Percentiles rank a stretch among this genome's conserved stretches.
Conservation (phyloP, 768 basidiomycete species). For the Candolleomyces aberdarensis region DNA sequence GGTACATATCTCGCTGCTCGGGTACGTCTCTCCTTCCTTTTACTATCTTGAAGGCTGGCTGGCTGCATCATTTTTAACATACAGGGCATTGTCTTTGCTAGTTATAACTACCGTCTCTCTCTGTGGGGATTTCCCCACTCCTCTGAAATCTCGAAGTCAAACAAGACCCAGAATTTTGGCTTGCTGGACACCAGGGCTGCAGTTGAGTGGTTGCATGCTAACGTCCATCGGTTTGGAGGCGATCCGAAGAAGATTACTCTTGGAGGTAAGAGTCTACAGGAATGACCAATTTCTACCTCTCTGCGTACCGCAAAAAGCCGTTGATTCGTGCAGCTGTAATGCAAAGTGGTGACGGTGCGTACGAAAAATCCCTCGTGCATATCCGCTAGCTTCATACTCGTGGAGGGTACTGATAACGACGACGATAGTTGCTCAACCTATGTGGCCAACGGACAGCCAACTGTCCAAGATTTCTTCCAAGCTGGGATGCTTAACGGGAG, state of each 20-base stretch:
- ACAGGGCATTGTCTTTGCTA: conserved; percentile 31
- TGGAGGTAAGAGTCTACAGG: conserved; percentile 28
- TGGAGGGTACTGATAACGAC: background rate
- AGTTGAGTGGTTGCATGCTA: conserved; percentile 39
- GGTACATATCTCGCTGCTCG: conserved; percentile 28
- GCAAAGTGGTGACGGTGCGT: conserved; percentile 32
- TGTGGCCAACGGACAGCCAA: conserved; percentile 29
- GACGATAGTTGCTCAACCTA: conserved; percentile 26
- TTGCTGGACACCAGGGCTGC: conserved; percentile 46
- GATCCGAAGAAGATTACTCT: conserved; percentile 44
- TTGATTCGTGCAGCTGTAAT: conserved; percentile 32
- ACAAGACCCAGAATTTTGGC: conserved; percentile 43
- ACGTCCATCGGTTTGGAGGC: conserved; percentile 42
- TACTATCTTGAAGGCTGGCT: background rate
- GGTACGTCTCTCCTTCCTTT: conserved; percentile 9
- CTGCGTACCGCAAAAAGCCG: conserved; percentile 23
- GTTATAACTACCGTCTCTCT: conserved; percentile 31
- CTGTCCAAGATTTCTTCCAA: conserved; percentile 24
- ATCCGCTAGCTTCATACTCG: background rate
- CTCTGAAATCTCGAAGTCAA: conserved; percentile 32
- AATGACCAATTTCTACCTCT: conserved; percentile 33
- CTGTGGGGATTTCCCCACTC: conserved; percentile 41
- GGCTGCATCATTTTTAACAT: background rate
- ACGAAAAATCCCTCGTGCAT: too few relatives aligned
- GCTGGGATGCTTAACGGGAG: conserved; percentile 22